These are phyloP conservation scores for Flaveria sonorensis DNA, from an alignment of 129 eudicot species.

Conservation along the genomic window DNA sequence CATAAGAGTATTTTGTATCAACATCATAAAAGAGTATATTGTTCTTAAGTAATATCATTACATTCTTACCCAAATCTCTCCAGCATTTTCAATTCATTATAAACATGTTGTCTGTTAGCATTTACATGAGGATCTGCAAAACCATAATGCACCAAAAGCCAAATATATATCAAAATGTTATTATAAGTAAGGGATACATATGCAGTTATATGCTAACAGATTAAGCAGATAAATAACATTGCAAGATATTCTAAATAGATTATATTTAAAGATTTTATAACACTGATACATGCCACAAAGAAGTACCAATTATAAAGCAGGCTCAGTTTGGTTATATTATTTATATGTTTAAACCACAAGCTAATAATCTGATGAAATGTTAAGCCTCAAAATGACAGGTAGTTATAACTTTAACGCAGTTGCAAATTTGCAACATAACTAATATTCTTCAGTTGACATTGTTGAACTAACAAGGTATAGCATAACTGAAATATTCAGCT, in stretches of 20 bases:
- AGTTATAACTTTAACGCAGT: not conserved
- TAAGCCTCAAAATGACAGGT: not conserved
- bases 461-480: constrained; percentile 9
- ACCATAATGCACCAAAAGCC: constrained; percentile 28
- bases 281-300: constrained; percentile 4
- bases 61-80: constrained; percentile 85
- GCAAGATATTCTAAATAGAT: not conserved
- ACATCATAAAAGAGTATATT: constrained; percentile 2
- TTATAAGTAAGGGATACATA: not conserved
- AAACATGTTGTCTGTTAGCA: constrained; percentile 72
- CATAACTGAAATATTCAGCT: constrained; percentile 20
- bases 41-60: constrained; percentile 12
- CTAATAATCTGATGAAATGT: constrained; percentile 6
- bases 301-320: constrained; percentile 6
- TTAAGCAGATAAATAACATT: constrained; percentile 13
- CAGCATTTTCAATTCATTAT: constrained; percentile 85
- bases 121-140: constrained; percentile 89
- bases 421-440: not conserved
- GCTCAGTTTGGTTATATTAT: constrained; percentile 13
- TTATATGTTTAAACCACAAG: constrained; percentile 14
- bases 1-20: constrained; percentile 23
- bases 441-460: not conserved
- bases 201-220: constrained; percentile 16
- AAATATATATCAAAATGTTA: constrained; percentile 14
- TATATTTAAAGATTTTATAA: not conserved